Conservation (phyloP, 2,329 filamentous ascomycete genomes). For the Botrytis cinerea region DNA sequence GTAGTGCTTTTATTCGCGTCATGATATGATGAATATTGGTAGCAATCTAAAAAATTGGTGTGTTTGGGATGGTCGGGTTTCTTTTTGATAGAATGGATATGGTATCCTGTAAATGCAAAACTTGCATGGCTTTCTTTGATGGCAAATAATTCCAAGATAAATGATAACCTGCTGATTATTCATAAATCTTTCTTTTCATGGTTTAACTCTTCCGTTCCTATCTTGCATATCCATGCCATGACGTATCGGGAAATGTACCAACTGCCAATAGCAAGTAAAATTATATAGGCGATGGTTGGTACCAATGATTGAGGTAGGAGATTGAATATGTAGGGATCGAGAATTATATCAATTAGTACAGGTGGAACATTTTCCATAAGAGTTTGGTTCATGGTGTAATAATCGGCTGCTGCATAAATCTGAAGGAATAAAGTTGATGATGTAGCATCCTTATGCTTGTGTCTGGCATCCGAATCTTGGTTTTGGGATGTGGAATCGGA, state of each 20-base stretch:
- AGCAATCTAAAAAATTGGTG: not conserved
- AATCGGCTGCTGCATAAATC: constrained; percentile 77
- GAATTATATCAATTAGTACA: constrained; percentile 77
- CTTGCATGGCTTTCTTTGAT: not conserved
- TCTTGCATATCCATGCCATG: constrained; percentile 31
- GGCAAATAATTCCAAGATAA: not conserved
- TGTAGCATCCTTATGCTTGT: constrained; percentile 27
- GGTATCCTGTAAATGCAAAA: constrained; percentile 23
- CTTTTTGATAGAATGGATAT: constrained; percentile 6
- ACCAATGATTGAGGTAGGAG: constrained; percentile 75
- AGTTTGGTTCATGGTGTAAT: constrained; percentile 71
- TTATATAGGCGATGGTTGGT: constrained; percentile 70
- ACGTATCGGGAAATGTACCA: constrained; percentile 39
- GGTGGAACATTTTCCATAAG: constrained; percentile 76
- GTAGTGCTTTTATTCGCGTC: constrained; percentile 12
- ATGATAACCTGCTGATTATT: constrained; percentile 13
- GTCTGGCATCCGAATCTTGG: constrained; percentile 10
- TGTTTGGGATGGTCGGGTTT: constrained; percentile 3
- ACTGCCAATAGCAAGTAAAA: constrained; percentile 54
- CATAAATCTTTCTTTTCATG: constrained; percentile 30
- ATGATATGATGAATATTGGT: constrained; percentile 9
- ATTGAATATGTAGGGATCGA: constrained; percentile 84
- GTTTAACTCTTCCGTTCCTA: constrained; percentile 22
- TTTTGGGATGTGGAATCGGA: constrained; percentile 28
- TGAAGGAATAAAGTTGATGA: constrained; percentile 53